Evolutionary conservation across 2,329 filamentous ascomycete genomes (phyloP).

Genomic region (Stemphylium beticola): DNA sequence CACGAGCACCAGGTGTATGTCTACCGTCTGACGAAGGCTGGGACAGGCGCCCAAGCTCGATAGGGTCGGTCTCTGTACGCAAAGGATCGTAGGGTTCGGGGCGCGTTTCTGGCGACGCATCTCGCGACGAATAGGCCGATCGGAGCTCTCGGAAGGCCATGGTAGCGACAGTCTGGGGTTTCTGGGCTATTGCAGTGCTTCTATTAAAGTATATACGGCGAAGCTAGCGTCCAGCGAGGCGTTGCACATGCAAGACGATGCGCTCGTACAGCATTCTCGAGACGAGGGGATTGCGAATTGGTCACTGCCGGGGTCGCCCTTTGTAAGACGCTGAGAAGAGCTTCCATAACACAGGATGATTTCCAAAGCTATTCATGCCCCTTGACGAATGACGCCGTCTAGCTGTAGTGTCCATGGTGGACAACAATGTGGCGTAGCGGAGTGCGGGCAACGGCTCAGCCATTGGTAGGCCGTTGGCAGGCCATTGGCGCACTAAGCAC

Average conservation of each 20-base stretch:
- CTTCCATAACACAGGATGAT: neutral
- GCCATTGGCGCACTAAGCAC: conserved; percentile 1
- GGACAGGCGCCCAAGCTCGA: conserved; percentile 36
- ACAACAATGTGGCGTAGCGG: neutral
- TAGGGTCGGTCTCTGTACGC: conserved; percentile 32
- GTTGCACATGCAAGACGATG: conserved; percentile 3
- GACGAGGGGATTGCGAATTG: neutral
- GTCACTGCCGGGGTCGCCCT: neutral
- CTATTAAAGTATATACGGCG: conserved; percentile 1
- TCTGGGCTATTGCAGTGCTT: conserved; percentile 1
- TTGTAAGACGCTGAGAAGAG: neutral
- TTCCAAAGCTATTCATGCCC: neutral
- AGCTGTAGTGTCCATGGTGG: neutral
- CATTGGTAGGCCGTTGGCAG: neutral
- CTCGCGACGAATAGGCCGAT: conserved; percentile 30
- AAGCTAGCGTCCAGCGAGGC: conserved; percentile 4
- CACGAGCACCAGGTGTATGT: conserved; percentile 18
- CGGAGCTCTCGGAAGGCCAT: conserved; percentile 33
- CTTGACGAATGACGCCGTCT: neutral
- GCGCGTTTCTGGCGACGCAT: conserved; percentile 32
- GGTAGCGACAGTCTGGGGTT: neutral
- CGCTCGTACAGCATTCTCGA: conserved; percentile 3
- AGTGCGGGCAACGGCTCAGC: neutral
- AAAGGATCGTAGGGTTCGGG: conserved; percentile 36
- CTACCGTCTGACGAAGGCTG: conserved; percentile 14